Base-by-base conservation (phyloP, 2,329 filamentous ascomycete species). In the Colletotrichum spinosum region DNA sequence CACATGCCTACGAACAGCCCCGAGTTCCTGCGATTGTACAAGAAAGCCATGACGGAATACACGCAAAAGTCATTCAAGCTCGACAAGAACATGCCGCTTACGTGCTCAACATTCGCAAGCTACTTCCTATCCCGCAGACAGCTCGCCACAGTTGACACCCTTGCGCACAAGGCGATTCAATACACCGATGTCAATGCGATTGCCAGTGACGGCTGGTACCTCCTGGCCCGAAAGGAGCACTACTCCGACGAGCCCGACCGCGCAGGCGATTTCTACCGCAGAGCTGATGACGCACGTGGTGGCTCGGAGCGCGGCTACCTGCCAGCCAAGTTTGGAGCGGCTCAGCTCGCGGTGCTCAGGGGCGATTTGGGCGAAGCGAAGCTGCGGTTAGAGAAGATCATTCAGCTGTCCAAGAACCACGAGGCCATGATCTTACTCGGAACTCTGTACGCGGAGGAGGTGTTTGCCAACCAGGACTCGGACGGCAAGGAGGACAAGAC, bases 181-280 rank as follows among this genome's bases (percentile, higher is more conserved):
- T 91, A 93, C 72, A 98, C 96, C 2, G 96, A 99, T 74, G 93
- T 98, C 71, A 97, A 97, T 76, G 93, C 94, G 4, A 93, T 98
- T 76, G 95, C 95, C 33, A 97, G 95, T 79, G 97, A 99, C 75
- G 97, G 96, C 41, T 98, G 95, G 94, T 99, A 97, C 78, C 81
- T 98, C 8, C 87, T 98, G 45, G 96, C 94, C 35, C 87, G 94
- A 67, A 97, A 97, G 76, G 93, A 95, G 69, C 96, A 99, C 75
- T 93, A 93, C 70, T 87, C 89, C 63, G 91, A 91, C 46, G 90
- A 97, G 63, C 79, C 88, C 7, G 84, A 90, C 17, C 90, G 89
- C 61, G 95, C 96, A 2, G 88, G 86, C 17, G 93, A 97, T 72
- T 97, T 91, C 77, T 99, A 99, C 78, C 89, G 90, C 60, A 90